A percentile compares a stretch with the other conserved stretches of the same genome.
Conservation (phyloP, 73 alveolate species). For the Paramecium sexaurelia region DNA sequence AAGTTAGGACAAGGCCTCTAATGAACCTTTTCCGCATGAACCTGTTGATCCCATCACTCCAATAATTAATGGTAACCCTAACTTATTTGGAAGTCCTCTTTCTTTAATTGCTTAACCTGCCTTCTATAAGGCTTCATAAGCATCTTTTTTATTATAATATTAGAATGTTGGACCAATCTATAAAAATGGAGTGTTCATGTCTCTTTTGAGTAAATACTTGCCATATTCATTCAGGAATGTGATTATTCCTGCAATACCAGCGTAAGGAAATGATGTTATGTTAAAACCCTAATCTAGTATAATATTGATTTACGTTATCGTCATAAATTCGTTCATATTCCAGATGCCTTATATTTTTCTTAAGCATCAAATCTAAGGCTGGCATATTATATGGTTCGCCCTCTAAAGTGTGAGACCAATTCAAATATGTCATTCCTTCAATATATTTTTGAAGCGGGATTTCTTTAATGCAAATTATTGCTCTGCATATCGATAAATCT, state of each 20-base stretch:
- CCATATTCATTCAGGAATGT: conserved; percentile 88
- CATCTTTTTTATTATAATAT: conserved; percentile 75
- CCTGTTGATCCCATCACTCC: conserved; percentile 84
- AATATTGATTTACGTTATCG: conserved; percentile 48
- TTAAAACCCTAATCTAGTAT: conserved; percentile 32
- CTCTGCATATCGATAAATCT: conserved; percentile 78
- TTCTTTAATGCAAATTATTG: conserved; percentile 86
- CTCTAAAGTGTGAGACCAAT: conserved; percentile 85
- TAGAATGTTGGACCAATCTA: conserved; percentile 74
- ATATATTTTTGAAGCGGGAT: conserved; percentile 72
- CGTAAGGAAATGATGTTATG: conserved; percentile 88
- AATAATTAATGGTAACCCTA: conserved; percentile 75
- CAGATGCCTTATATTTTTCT: conserved; percentile 75
- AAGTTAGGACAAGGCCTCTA: conserved; percentile 74
- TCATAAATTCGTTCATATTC: conserved; percentile 88
- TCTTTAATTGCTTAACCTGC: conserved; percentile 71
- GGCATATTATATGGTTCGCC: conserved; percentile 88
- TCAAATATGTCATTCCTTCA: conserved; percentile 77
- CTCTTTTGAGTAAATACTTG: conserved; percentile 75
- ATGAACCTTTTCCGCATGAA: conserved; percentile 85
- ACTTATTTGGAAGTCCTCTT: conserved; percentile 73
- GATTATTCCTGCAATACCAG: conserved; percentile 88
- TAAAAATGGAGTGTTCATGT: conserved; percentile 76
- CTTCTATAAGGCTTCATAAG: conserved; percentile 62
- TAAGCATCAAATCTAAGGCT: conserved; percentile 78